A percentile compares a stretch with the other conserved stretches of the same genome.
Conservation (phyloP, 2,329 filamentous ascomycete genomes). For the Aspergillus calidoustus region DNA sequence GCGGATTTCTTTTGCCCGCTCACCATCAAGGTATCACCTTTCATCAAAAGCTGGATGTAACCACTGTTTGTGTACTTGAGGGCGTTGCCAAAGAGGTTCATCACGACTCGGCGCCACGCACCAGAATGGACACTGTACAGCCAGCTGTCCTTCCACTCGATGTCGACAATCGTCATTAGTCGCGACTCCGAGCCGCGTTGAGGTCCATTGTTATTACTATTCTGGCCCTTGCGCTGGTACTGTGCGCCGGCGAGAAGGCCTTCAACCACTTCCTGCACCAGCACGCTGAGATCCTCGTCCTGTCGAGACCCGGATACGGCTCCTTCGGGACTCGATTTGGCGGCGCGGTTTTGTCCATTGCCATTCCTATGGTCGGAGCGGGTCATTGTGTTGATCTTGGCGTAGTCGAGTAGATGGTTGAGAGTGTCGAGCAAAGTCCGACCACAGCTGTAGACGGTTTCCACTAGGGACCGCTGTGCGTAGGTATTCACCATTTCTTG, state of each 20-base stretch:
- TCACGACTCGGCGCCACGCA: slow-evolving; percentile 16
- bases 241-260: neutral
- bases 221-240: neutral
- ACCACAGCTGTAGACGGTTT: slow-evolving; percentile 42
- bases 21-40: slow-evolving; percentile 16
- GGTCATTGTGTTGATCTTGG: slow-evolving; percentile 27
- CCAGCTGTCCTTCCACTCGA: slow-evolving; percentile 11
- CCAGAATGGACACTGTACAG: slow-evolving; percentile 12
- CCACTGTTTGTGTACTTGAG: slow-evolving; percentile 18
- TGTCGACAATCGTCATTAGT: neutral
- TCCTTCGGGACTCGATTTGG: neutral
- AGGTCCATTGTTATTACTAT: too few relatives aligned
- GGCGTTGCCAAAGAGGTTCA: slow-evolving; percentile 20
- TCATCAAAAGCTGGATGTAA: slow-evolving; percentile 23
- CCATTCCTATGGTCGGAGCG: neutral
- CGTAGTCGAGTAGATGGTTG: slow-evolving; percentile 36
- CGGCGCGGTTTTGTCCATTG: neutral
- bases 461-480: neutral
- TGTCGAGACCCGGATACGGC: neutral
- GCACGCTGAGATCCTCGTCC: neutral
- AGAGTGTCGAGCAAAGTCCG: slow-evolving; percentile 47
- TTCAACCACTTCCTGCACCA: neutral
- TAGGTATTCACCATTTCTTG: neutral
- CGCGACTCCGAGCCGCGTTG: too few relatives aligned
- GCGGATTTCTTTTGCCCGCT: slow-evolving; percentile 1